Evolutionary conservation across 345 rosid genomes (phyloP), one percentile per base, ranked within the genome.

Genomic region (Camelina laxa): DNA sequence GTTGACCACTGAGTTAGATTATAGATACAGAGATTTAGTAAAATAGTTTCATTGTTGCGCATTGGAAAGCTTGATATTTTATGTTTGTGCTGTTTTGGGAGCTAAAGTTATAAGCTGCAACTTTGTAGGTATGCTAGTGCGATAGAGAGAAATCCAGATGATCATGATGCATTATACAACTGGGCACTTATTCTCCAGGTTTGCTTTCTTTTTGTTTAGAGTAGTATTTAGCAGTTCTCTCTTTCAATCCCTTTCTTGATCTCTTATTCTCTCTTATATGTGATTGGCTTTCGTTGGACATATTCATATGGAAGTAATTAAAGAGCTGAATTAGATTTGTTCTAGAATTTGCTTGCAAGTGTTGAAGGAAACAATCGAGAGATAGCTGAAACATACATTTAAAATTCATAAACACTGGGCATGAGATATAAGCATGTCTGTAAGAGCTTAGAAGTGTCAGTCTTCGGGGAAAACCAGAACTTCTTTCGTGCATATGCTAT

Each of bases 131-230:
- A 95, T 79, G 98, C 98, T 33, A 87, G 86, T 70, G 87, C 99
- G 8, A 83, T 95, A 35, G 90, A 89, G 76, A 87, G 94, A 77
- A 90, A 95, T 74, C 91, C 99, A 14, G 94, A 93, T 48, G 98
- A 95, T 81, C 89, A 90, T 82, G 99, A 95, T 80, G 97, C 99
- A 14, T 73, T 95, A 15, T 95, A 92, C 84, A 95, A 95, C 69
- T 95, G 99, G 99, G 99, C 97, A 36, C 84, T 95, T 87, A 93
- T 95, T 82, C 97, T 95, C 83, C 99, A 95, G 99, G 99, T 92
- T 27, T 74, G 79, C 68, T 65, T 65, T 50, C 72, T 57, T 62
- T 65, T 49, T 2, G 1, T 59, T 48, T 21, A 2, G 27, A 27
- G 11, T 54, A 30, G 12, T 54, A 19, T 42, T 31, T n/a, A 38